Evolutionary conservation across 352 stramenopile genomes (phyloP), one percentile per base, ranked within the genome.

Genomic region (Pythium grandisporangium): DNA sequence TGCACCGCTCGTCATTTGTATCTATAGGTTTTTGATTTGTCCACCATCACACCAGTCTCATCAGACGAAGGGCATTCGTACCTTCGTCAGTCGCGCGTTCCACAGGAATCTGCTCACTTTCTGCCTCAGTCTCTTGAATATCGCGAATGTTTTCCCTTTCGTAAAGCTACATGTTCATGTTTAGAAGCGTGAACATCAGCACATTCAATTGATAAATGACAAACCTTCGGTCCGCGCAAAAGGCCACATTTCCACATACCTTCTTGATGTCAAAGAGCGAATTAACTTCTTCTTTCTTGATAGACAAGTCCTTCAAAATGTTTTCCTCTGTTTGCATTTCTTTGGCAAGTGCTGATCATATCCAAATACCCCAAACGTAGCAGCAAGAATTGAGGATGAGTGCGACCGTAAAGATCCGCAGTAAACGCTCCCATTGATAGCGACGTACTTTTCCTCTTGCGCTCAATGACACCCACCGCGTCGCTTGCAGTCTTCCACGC

Each of bases 141-240:
- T 93, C 77, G 16, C 68, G 71, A 42, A 93, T 93, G 33, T 90
- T 84, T 36, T 86, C 77, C 11, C 80, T 58, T 42, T 93, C 77
- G 36, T 91, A 93, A 40, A 91, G 64, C 57, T 83, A 33, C 33
- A 20, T 11, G 7, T 13, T n/a, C n/a, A n/a, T n/a, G n/a, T n/a
- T n/a, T n/a, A n/a, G n/a, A n/a, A n/a, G n/a, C n/a, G n/a, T n/a
- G n/a, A n/a, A n/a, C n/a, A n/a, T n/a, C n/a, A n/a, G n/a, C n/a
- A n/a, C n/a, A n/a, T n/a, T n/a, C n/a, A n/a, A 23, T 14, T 8
- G 14, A 30, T 32, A 2, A 2, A 37, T 19, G 22, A 20, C 22
- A n/a, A 13, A 3, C 2, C 14, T 33, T 20, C 3, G 42, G 30
- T 5, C 5, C 43, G 0, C 12, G 17, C 11, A 21, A 24, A 23